A percentile compares a stretch with the other conserved stretches of the same genome.
Conservation (phyloP, 2,329 filamentous ascomycete species). For the Botrytis hyacinthi region DNA sequence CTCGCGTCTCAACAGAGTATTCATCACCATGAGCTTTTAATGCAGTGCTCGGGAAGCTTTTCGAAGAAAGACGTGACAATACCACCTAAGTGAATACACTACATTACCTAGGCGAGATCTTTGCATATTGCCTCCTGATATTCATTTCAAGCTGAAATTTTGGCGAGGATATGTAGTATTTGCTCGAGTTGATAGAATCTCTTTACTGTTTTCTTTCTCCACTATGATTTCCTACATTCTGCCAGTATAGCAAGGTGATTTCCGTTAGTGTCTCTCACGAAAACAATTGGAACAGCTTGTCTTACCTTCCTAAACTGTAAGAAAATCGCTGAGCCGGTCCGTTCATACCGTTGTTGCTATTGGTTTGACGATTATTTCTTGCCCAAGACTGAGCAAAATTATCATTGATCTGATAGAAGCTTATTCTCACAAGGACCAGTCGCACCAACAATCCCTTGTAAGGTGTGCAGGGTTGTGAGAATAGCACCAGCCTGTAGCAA, state of each 20-base stretch:
- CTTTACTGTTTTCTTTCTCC: background rate
- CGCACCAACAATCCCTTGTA: constrained; percentile 15
- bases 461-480: constrained; percentile 18
- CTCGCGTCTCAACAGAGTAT: constrained; percentile 11
- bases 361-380: background rate
- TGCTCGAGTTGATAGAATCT: background rate
- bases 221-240: background rate
- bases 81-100: constrained; percentile 13
- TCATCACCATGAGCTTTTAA: background rate
- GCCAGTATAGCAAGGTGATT: background rate
- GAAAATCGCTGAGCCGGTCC: constrained; percentile 33
- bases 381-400: constrained; percentile 4
- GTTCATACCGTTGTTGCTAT: constrained; percentile 28
- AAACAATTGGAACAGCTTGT: background rate
- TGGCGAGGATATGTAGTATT: background rate
- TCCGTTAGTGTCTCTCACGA: background rate
- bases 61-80: background rate
- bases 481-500: constrained; percentile 22
- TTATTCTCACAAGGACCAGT: background rate
- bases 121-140: constrained; percentile 12
- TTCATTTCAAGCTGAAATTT: background rate
- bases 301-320: constrained; percentile 14
- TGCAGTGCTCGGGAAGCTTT: background rate
- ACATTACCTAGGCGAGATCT: constrained; percentile 1
- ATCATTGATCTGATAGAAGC: constrained; percentile 4